Percentiles rank a stretch among this genome's conserved stretches.
Evolutionary conservation across 371 early-diverging fungal species (phyloP).

Genomic region (Parasitella parasitica): DNA sequence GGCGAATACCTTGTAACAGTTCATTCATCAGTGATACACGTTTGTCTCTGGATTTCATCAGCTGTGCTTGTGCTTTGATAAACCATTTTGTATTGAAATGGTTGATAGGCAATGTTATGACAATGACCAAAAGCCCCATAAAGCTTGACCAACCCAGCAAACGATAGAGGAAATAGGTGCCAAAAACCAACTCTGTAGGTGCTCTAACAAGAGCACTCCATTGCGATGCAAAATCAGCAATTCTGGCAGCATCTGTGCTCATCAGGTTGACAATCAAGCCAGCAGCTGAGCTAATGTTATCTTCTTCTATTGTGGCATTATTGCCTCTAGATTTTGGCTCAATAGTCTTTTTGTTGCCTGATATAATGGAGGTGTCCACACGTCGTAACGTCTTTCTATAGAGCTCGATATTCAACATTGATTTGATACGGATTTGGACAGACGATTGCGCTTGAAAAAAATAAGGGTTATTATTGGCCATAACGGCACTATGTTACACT

Average conservation of each 20-base stretch:
- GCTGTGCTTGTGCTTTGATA: slow-evolving; percentile 47
- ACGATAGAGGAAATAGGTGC: slow-evolving; percentile 61
- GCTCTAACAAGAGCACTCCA: slow-evolving; percentile 52
- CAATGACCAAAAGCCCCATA: slow-evolving; percentile 62
- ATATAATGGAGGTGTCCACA: slow-evolving; percentile 21
- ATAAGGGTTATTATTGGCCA: neutral
- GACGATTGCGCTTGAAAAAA: slow-evolving; percentile 23
- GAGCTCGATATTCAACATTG: slow-evolving; percentile 54
- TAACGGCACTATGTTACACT: neutral
- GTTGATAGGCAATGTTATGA: slow-evolving; percentile 52
- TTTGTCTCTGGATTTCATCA: slow-evolving; percentile 57
- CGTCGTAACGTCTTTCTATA: slow-evolving; percentile 56
- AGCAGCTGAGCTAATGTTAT: slow-evolving; percentile 38
- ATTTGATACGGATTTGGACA: slow-evolving; percentile 46
- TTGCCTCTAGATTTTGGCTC: slow-evolving; percentile 2
- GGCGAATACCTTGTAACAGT: slow-evolving; percentile 66
- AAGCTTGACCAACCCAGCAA: slow-evolving; percentile 68
- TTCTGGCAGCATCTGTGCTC: slow-evolving; percentile 79
- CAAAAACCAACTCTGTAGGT: slow-evolving; percentile 61
- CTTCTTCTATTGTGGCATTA: slow-evolving; percentile 14
- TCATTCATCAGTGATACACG: slow-evolving; percentile 58
- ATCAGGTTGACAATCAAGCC: slow-evolving; percentile 87
- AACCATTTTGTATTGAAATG: slow-evolving; percentile 54
- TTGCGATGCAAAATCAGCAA: slow-evolving; percentile 58
- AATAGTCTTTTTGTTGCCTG: slow-evolving; percentile 12